phyloP scores from a whole-genome alignment of 306 rosid species.

The Astragalus glycyphyllos region DNA sequence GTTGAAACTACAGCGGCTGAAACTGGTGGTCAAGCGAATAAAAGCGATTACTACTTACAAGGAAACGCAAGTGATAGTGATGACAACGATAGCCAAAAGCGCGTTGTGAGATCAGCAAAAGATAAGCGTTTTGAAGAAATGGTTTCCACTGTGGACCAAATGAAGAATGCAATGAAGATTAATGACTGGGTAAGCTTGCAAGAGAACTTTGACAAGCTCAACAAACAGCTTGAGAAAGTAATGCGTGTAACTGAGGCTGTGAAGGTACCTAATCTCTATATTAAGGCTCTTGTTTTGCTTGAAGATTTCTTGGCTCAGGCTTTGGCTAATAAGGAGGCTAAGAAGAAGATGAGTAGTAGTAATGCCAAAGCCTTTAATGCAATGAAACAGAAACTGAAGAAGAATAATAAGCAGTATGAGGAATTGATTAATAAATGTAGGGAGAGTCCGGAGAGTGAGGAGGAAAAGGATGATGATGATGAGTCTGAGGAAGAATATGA shows the following conservation, averaged over 20 bases:
- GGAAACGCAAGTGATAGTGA: slow-evolving; percentile 71
- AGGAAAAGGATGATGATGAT: slow-evolving; percentile 66
- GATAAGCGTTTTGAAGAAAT: slow-evolving; percentile 93
- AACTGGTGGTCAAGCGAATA: slow-evolving; percentile 22
- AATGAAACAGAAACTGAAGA: slow-evolving; percentile 97
- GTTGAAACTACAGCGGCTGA: slow-evolving; percentile 53
- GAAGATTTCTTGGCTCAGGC: slow-evolving; percentile 89
- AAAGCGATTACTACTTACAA: slow-evolving; percentile 58
- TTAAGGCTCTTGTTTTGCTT: slow-evolving; percentile 88
- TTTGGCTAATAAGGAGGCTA: slow-evolving; percentile 92
- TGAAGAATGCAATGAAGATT: slow-evolving; percentile 96
- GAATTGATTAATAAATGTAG: slow-evolving; percentile 70
- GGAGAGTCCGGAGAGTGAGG: slow-evolving; percentile 90
- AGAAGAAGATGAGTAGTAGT: slow-evolving; percentile 98
- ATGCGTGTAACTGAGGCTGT: slow-evolving; percentile 88
- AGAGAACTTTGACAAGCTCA: slow-evolving; percentile 91
- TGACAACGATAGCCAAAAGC: slow-evolving; percentile 67
- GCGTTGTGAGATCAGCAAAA: slow-evolving; percentile 78
- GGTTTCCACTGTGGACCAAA: slow-evolving; percentile 84
- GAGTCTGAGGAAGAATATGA: slow-evolving; percentile 63
- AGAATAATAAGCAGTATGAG: slow-evolving; percentile 93
- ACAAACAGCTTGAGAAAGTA: slow-evolving; percentile 95
- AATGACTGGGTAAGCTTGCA: slow-evolving; percentile 98
- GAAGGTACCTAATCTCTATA: slow-evolving; percentile 76
- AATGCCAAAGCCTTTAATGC: slow-evolving; percentile 98